A percentile compares a stretch with the other conserved stretches of the same genome.
Conservation (phyloP, 169 alveolate species). For the Besnoitia besnoiti region DNA sequence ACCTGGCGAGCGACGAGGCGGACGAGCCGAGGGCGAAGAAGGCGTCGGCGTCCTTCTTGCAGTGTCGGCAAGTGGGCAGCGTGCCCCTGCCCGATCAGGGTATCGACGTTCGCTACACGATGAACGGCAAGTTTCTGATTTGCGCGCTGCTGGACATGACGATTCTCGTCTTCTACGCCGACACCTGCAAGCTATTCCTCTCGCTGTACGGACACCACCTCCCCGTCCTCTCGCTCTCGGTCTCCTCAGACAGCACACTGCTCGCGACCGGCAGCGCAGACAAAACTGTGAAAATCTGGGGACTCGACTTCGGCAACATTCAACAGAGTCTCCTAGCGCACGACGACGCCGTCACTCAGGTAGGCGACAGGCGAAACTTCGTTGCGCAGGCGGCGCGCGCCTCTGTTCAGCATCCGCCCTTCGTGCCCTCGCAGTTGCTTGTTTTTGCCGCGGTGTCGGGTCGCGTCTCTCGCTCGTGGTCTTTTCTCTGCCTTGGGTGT, state of each 20-base stretch:
- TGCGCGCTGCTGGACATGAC: constrained; percentile 84
- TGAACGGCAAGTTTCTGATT: constrained; percentile 77
- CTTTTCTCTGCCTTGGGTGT: background rate
- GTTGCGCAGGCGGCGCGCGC: background rate
- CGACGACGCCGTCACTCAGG: constrained; percentile 55
- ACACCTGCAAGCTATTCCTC: constrained; percentile 81
- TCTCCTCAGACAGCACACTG: constrained; percentile 81
- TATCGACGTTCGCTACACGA: constrained; percentile 43
- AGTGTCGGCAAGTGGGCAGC: constrained; percentile 40
- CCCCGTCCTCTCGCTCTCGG: constrained; percentile 84
- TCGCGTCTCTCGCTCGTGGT: background rate
- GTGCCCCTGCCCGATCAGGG: constrained; percentile 71
- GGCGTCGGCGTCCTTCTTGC: background rate
- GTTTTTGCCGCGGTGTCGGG: too few species aligned
- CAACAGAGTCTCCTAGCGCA: constrained; percentile 56
- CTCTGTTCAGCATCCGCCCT: too few species aligned
- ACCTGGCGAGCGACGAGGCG: constrained; percentile 12
- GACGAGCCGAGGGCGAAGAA: background rate
- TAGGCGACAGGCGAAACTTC: background rate
- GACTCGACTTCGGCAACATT: constrained; percentile 86
- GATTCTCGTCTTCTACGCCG: constrained; percentile 81
- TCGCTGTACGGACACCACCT: constrained; percentile 89
- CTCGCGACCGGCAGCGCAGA: constrained; percentile 88
- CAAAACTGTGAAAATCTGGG: constrained; percentile 88
- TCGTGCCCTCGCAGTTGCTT: too few species aligned